phyloP scores from a whole-genome alignment of 2,329 filamentous ascomycete genomes.

The Microdochium trichocladiopsis region DNA sequence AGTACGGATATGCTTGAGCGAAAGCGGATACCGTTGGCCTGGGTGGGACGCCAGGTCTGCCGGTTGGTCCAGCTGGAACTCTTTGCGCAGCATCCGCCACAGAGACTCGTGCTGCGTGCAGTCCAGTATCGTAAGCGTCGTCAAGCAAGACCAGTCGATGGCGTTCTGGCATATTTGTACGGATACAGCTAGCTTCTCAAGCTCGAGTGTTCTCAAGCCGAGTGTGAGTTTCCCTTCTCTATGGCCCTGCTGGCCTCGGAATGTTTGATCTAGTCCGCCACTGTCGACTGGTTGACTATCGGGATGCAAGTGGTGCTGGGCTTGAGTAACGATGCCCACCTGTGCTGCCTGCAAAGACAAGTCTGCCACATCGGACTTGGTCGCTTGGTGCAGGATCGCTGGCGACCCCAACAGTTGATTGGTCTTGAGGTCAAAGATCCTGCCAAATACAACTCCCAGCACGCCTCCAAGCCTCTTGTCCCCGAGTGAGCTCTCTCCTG shows the following conservation, averaged over 20 bases:
- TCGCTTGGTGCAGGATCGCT: neutral
- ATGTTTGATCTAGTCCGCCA: too few relatives aligned
- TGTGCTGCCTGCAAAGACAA: slow-evolving; percentile 30
- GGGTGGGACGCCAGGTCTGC: slow-evolving; percentile 20
- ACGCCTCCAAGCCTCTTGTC: slow-evolving; percentile 60
- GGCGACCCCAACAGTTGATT: neutral
- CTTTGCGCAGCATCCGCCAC: slow-evolving; percentile 64
- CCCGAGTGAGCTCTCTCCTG: slow-evolving; percentile 50
- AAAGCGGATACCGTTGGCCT: slow-evolving; percentile 50
- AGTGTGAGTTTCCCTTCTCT: slow-evolving; percentile 57
- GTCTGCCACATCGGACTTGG: slow-evolving; percentile 1
- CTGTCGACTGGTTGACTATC: too few relatives aligned
- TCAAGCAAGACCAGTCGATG: slow-evolving; percentile 69
- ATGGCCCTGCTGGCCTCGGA: too few relatives aligned
- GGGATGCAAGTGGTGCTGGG: too few relatives aligned
- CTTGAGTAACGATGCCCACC: slow-evolving; percentile 12
- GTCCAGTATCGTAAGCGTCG: slow-evolving; percentile 65
- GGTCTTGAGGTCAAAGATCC: slow-evolving; percentile 53
- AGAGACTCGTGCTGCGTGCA: slow-evolving; percentile 67
- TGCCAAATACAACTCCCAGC: slow-evolving; percentile 60
- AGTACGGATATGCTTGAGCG: slow-evolving; percentile 68
- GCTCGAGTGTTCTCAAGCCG: slow-evolving; percentile 53
- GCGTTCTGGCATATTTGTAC: slow-evolving; percentile 62
- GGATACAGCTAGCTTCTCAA: slow-evolving; percentile 70
- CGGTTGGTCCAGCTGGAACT: slow-evolving; percentile 41